Evolutionary conservation across 768 basidiomycete species (phyloP).

Genomic region (Kwoniella newhampshirensis): DNA sequence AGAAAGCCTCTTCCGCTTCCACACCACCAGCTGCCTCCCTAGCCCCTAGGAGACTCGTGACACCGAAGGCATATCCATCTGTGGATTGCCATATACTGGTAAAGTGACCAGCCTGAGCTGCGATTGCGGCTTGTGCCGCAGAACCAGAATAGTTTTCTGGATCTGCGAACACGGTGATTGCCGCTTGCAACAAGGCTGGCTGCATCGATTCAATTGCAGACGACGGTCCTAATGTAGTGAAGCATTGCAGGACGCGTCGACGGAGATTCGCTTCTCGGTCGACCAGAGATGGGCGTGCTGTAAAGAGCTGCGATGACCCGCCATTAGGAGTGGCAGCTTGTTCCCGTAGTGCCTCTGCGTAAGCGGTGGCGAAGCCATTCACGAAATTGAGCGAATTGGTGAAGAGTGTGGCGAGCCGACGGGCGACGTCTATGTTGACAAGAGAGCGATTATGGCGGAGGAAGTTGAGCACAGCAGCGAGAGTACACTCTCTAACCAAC

Average conservation of each 20-base stretch:
- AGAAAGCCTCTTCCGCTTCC: slow-evolving; percentile 56
- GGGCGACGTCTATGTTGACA: slow-evolving; percentile 84
- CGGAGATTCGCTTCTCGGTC: slow-evolving; percentile 81
- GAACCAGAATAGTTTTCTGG: slow-evolving; percentile 70
- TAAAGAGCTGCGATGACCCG: slow-evolving; percentile 29
- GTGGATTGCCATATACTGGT: slow-evolving; percentile 78
- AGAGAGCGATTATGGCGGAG: slow-evolving; percentile 71
- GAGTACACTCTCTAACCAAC: slow-evolving; percentile 82
- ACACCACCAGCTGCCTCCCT: slow-evolving; percentile 34
- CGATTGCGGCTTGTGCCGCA: slow-evolving; percentile 75
- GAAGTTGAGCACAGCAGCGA: slow-evolving; percentile 85
- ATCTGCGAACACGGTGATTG: slow-evolving; percentile 77
- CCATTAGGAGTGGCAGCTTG: slow-evolving; percentile 41
- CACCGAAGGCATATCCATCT: slow-evolving; percentile 90
- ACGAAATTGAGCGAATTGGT: slow-evolving; percentile 87
- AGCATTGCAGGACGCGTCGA: slow-evolving; percentile 84
- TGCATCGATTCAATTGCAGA: slow-evolving; percentile 83
- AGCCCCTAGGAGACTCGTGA: slow-evolving; percentile 62
- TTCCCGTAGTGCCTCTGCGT: slow-evolving; percentile 66
- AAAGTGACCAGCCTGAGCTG: slow-evolving; percentile 80
- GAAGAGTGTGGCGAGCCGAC: slow-evolving; percentile 80
- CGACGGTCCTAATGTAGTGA: slow-evolving; percentile 73
- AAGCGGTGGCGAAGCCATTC: slow-evolving; percentile 73
- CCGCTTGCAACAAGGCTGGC: slow-evolving; percentile 72
- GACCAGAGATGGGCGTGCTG: slow-evolving; percentile 60